Evolutionary conservation across 306 rosid genomes (phyloP), one percentile per base, ranked within the genome.

Genomic region (Fagus sylvatica): DNA sequence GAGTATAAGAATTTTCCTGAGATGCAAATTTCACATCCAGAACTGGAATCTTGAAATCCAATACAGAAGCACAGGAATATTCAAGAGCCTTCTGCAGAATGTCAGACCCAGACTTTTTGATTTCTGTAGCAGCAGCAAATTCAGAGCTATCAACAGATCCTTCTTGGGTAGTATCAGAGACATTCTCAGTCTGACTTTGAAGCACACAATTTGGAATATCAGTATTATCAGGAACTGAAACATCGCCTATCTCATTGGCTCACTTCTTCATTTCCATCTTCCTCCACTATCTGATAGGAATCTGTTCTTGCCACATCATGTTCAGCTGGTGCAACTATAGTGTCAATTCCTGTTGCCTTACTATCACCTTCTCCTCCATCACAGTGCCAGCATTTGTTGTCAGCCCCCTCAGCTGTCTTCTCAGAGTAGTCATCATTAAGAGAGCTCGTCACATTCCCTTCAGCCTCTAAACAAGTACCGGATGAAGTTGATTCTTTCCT

Each of bases 21-120:
- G 96, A 81, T 66, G 69, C 57, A 69, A 96, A 93, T 76, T 87
- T 81, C 67, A 93, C 98, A 81, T 95, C 97, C 88, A 91, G 77
- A 39, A 96, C 84, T 60, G 96, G 84, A 77, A 57, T 72, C 46
- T 89, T 81, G 49, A 91, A 96, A 85, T 96, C 85, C 68, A 93
- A 88, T 73, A 41, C 64, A 4, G 90, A 77, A 33, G 89, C 69
- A n/a, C 55, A 74, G 40, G 91, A 79, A 88, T 86, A 78, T 75
- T 86, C 94, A 71, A 91, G 90, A 76, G 88, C 85, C 64, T 87
- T 88, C 82, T 69, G 83, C 76, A 95, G 78, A 48, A 84, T 78
- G 80, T 89, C 89, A 68, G 72, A 65, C 7, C 75, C 43, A 46
- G 75, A 86, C 53, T 72, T 64, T 6, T 74, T 71, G 51, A 42